phyloP scores from a whole-genome alignment of 768 basidiomycete genomes.

The Tulasnella sp. region DNA sequence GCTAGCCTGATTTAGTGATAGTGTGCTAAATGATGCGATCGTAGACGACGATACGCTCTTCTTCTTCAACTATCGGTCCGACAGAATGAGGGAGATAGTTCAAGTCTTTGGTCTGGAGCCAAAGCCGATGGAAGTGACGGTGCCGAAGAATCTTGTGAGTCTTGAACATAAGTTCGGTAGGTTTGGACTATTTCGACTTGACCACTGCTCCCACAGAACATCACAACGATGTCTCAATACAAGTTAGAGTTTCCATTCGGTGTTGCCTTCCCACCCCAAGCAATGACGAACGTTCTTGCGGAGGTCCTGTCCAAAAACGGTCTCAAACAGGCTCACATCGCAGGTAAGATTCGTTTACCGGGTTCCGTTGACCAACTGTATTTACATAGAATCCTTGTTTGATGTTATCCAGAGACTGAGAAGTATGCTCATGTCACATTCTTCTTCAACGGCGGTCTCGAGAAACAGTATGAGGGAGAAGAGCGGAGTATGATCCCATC shows the following conservation, averaged over 20 bases:
- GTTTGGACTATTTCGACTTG: background rate
- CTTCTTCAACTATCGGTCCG: conserved; percentile 96
- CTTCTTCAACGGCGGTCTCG: conserved; percentile 96
- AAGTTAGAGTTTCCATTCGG: conserved; percentile 84
- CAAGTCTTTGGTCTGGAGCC: conserved; percentile 69
- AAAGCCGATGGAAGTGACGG: conserved; percentile 71
- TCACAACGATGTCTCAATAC: conserved; percentile 91
- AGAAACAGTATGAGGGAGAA: conserved; percentile 79
- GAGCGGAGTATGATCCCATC: conserved; percentile 82
- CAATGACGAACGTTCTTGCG: conserved; percentile 89
- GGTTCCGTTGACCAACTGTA: background rate
- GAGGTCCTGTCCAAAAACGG: conserved; percentile 79
- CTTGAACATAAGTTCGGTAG: background rate
- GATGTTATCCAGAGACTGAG: conserved; percentile 75
- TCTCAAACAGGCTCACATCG: conserved; percentile 79
- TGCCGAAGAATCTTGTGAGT: conserved; percentile 72
- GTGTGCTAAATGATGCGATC: background rate
- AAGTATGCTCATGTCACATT: conserved; percentile 97
- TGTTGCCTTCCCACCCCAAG: conserved; percentile 86
- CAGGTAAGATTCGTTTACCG: conserved; percentile 37
- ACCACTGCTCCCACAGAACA: conserved; percentile 38
- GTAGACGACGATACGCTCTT: conserved; percentile 80
- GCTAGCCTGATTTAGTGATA: background rate
- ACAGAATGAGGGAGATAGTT: conserved; percentile 89
- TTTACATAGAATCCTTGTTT: too few relatives aligned